Base-by-base conservation (phyloP, 148 eudicot species). In the Mesembryanthemum crystallinum region DNA sequence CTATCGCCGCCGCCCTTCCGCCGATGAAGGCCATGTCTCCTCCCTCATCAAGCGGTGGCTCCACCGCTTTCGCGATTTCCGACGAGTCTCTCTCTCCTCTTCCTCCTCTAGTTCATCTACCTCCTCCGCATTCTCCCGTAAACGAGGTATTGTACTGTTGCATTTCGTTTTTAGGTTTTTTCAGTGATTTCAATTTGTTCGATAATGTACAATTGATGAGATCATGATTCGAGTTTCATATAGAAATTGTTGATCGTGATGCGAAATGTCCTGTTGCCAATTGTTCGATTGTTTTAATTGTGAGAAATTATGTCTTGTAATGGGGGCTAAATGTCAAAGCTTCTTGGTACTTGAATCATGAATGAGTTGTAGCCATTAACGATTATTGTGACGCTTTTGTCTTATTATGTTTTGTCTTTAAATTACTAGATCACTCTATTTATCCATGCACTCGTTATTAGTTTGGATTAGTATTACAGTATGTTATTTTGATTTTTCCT, bases 11-110 rank as follows among this genome's bases (percentile, higher is more conserved):
- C 86, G 83, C 45, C 72, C 76, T 57, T 73, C 73, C 55, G 65
- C 77, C 73, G 73, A 43, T 8, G 89, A 75, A 8, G 86, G 82
- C 1, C 84, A 83, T 45, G 83, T 83, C 64, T 75, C 93, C 24
- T 47, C 87, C 35, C 81, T 77, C 24, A 28, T 89, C 29, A 76
- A 83, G 27, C 87, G 88, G 17, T 88, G 85, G 84, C 73, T 89
- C 5, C 80, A 78, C 49, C 85, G 89, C 43, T 80, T 84, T 43
- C 86, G 85, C 14, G 88, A 81, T 60, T 87, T 93, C 69, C 98
- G 91, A 7, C 51, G 58, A 0, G 76, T 78, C 11, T 82, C 98
- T 28, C 75, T 89, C 69, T 85, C 90, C 57, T 83, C 90, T 59
- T 85, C 80, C 14, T 11, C 72, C 1, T 66, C 39, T 6, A 2